Evolutionary conservation across 2,329 filamentous ascomycete genomes (phyloP).

Genomic region (Pseudogymnoascus sp.): DNA sequence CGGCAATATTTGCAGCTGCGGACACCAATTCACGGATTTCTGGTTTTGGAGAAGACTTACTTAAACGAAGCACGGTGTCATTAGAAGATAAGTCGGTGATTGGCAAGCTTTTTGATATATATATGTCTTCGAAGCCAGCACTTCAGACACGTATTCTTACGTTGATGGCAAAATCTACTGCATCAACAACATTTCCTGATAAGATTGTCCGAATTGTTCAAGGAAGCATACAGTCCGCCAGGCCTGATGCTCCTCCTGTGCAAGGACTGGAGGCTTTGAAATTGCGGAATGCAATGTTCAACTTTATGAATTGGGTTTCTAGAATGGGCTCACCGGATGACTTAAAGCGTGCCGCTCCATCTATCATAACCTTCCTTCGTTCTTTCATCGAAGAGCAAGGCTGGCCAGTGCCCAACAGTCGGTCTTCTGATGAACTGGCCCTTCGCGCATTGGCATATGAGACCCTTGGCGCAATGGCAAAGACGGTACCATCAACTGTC

Average conservation of each 20-base stretch:
- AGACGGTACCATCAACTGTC: conserved; percentile 51
- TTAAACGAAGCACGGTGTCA: conserved; percentile 70
- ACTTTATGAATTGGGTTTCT: conserved; percentile 80
- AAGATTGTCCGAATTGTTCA: conserved; percentile 62
- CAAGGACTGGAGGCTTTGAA: conserved; percentile 57
- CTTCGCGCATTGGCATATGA: conserved; percentile 81
- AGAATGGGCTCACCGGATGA: conserved; percentile 56
- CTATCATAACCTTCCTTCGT: conserved; percentile 59
- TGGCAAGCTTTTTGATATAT: conserved; percentile 59
- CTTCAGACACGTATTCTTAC: conserved; percentile 70
- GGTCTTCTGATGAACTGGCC: conserved; percentile 50
- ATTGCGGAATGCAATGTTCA: conserved; percentile 72
- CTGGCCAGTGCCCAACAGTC: conserved; percentile 62
- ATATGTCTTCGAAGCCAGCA: conserved; percentile 62
- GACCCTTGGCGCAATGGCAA: conserved; percentile 73
- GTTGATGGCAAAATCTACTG: conserved; percentile 67
- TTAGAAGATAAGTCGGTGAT: conserved; percentile 62
- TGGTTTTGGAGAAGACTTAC: conserved; percentile 76
- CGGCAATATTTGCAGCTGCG: conserved; percentile 73
- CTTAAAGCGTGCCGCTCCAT: conserved; percentile 56
- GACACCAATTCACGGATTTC: conserved; percentile 75
- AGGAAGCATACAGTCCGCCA: conserved; percentile 47
- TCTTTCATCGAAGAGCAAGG: conserved; percentile 72
- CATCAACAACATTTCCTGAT: conserved; percentile 60
- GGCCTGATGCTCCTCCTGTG: conserved; percentile 25